phyloP scores from a whole-genome alignment of 208 protist genomes.

The Entamoeba invadens region DNA sequence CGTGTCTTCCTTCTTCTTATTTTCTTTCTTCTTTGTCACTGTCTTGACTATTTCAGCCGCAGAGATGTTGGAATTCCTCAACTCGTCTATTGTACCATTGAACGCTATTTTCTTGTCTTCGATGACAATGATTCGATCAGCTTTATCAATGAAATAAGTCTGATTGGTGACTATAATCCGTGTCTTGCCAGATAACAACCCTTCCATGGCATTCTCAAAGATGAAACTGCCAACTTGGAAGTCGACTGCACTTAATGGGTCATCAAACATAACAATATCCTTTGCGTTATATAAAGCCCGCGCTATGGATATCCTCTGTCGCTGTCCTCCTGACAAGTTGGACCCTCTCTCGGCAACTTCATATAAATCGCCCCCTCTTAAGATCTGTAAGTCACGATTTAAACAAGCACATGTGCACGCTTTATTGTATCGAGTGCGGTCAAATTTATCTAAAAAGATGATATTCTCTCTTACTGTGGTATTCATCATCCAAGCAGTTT shows the following conservation, averaged over 20 bases:
- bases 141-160: not conserved
- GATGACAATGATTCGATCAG: not conserved
- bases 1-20: not conserved
- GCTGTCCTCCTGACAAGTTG: constrained; percentile 60
- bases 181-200: not conserved
- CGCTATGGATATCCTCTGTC: constrained; percentile 47
- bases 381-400: constrained; percentile 56
- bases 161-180: not conserved
- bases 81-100: not conserved
- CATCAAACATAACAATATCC: constrained; percentile 25
- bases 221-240: not conserved
- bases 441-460: constrained; percentile 47
- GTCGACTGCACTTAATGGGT: constrained; percentile 4
- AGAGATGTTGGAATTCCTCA: not conserved
- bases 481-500: constrained; percentile 69
- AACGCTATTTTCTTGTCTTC: not conserved
- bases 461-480: constrained; percentile 69
- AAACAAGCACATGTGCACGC: constrained; percentile 49
- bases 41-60: not conserved
- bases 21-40: not conserved
- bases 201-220: not conserved
- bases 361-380: constrained; percentile 54
- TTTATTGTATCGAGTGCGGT: constrained; percentile 36
- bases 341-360: constrained; percentile 65
- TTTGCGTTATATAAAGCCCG: constrained; percentile 46